These are phyloP conservation scores for Fusarium sp. DNA, from an alignment of 2,329 filamentous ascomycete species.

Conservation along the genomic window DNA sequence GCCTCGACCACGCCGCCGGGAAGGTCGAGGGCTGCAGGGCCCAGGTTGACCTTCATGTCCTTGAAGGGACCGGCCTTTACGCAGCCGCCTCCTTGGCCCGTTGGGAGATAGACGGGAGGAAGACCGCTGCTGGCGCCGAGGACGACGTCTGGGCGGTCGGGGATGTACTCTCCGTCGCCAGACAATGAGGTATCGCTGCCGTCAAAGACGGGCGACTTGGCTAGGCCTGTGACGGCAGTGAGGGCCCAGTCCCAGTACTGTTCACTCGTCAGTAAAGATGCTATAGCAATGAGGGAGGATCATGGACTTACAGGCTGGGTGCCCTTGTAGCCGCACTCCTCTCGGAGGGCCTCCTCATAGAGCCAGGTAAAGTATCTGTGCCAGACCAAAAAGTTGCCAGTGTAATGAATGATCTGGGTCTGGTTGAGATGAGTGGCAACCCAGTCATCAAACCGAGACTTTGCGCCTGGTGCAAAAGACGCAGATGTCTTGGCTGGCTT, in stretches of 20 bases:
- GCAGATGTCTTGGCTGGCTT: constrained; percentile 55
- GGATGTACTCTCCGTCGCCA: constrained; percentile 59
- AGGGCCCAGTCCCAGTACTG: constrained; percentile 65
- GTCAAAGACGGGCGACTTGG: constrained; percentile 64
- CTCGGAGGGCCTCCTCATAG: constrained; percentile 51
- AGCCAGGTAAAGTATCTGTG: constrained; percentile 53
- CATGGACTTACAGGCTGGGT: constrained; percentile 54
- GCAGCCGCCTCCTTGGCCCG: constrained; percentile 71
- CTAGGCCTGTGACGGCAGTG: constrained; percentile 54
- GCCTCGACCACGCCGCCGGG: constrained; percentile 45
- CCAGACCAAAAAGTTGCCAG: constrained; percentile 52
- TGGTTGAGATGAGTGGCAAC: constrained; percentile 65
- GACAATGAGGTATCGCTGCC: constrained; percentile 63
- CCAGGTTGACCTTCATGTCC: constrained; percentile 59
- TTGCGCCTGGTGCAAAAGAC: constrained; percentile 58
- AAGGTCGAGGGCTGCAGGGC: constrained; percentile 53
- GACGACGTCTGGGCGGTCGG: constrained; percentile 41
- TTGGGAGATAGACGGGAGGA: constrained; percentile 53
- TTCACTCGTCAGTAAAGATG: constrained; percentile 7
- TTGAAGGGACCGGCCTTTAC: constrained; percentile 66
- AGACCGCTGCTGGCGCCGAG: constrained; percentile 49
- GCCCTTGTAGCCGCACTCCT: constrained; percentile 57
- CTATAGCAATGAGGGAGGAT: neutral
- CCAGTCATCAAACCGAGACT: constrained; percentile 66
- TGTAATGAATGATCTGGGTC: constrained; percentile 62